A percentile compares a stretch with the other conserved stretches of the same genome.
Evolutionary conservation across 192 early-diverging fungal species (phyloP).

Genomic region (Polychytrium aggregatum): DNA sequence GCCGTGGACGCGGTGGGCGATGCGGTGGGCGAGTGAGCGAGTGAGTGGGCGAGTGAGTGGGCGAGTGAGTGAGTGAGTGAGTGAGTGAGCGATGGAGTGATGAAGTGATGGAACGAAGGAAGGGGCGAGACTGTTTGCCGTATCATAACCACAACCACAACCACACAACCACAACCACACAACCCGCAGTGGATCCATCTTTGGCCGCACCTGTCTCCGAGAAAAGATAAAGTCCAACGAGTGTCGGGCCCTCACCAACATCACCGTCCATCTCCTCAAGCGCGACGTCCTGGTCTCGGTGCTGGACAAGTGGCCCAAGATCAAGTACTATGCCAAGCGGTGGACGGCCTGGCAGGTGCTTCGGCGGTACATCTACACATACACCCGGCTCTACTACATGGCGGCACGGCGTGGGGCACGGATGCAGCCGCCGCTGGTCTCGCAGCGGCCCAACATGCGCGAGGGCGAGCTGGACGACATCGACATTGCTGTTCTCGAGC

Average conservation of each 20-base stretch:
- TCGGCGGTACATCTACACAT: constrained; percentile 29
- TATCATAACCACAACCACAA: not conserved
- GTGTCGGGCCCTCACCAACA: constrained; percentile 33
- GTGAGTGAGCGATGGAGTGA: too few species aligned
- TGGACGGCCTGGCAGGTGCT: constrained; percentile 40
- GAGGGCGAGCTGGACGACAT: constrained; percentile 39
- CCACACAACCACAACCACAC: not conserved
- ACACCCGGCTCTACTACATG: constrained; percentile 30
- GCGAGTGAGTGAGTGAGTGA: too few species aligned
- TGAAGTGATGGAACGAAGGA: too few species aligned
- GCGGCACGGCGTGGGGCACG: constrained; percentile 31
- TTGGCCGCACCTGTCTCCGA: constrained; percentile 32
- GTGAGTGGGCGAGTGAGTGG: too few species aligned
- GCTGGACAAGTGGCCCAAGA: constrained; percentile 29
- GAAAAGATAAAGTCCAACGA: constrained; percentile 28
- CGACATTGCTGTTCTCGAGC: constrained; percentile 35
- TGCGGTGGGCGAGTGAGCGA: too few species aligned
- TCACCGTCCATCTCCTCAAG: constrained; percentile 22
- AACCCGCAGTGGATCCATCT: constrained; percentile 17
- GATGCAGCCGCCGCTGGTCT: constrained; percentile 26
- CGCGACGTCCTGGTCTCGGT: constrained; percentile 12
- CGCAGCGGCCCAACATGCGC: constrained; percentile 22
- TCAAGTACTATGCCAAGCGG: constrained; percentile 36
- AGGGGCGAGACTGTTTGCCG: too few species aligned
- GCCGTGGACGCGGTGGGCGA: too few species aligned